A percentile compares a stretch with the other conserved stretches of the same genome.
These are phyloP conservation scores for Kwoniella dejecticola DNA, from an alignment of 768 basidiomycete species.

Conservation along the genomic window DNA sequence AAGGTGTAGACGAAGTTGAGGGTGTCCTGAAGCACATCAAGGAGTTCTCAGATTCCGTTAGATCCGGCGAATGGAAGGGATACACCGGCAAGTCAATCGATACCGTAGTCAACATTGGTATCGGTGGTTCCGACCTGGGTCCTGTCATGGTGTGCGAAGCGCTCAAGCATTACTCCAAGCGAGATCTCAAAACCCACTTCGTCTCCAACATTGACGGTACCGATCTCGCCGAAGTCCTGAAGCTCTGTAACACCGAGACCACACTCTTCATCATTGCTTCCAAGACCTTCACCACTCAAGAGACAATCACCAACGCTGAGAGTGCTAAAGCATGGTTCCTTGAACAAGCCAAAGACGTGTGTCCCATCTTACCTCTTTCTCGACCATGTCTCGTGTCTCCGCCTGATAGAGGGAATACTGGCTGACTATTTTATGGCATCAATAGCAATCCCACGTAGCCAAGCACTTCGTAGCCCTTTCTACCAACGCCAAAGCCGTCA, in stretches of 20 bases:
- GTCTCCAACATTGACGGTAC: conserved; percentile 99
- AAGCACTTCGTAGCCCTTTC: conserved; percentile 99
- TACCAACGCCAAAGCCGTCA: conserved; percentile 92
- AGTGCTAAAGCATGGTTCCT: conserved; percentile 95
- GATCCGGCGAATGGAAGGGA: conserved; percentile 89
- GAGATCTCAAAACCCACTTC: conserved; percentile 82
- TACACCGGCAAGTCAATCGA: conserved; percentile 95
- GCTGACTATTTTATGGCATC: not conserved
- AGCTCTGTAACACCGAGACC: conserved; percentile 78
- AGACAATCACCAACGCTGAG: conserved; percentile 98
- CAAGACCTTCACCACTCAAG: conserved; percentile 99
- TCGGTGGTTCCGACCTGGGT: conserved; percentile 95
- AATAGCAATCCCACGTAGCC: conserved; percentile 65
- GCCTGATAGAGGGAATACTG: no score
- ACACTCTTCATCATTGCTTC: conserved; percentile 98
- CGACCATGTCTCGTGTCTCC: no score
- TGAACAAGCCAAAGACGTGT: conserved; percentile 68
- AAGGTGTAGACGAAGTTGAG: conserved; percentile 73
- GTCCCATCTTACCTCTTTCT: conserved; percentile 30
- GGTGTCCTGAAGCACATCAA: conserved; percentile 88
- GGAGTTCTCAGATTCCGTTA: conserved; percentile 78
- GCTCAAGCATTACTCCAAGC: conserved; percentile 86
- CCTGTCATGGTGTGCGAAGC: conserved; percentile 99
- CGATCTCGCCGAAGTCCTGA: conserved; percentile 85
- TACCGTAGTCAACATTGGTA: conserved; percentile 97